Conservation (phyloP, 106 monocot genomes). For the Amphibolis antarctica region DNA sequence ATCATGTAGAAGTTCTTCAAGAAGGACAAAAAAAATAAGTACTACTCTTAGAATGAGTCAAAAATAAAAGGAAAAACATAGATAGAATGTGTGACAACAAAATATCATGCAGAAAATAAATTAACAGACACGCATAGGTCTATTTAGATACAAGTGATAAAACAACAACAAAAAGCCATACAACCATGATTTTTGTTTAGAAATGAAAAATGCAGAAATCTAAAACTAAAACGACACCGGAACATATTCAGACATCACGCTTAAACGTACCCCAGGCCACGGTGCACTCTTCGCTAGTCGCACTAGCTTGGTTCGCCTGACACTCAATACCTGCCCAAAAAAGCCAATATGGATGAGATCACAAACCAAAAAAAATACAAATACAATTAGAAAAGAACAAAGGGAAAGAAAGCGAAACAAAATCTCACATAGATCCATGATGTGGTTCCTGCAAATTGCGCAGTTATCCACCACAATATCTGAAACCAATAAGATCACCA, state of each 20-base stretch:
- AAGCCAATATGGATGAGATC: background rate
- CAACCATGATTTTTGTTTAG: background rate
- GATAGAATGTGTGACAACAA: too few species aligned
- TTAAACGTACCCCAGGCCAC: conserved; percentile 73
- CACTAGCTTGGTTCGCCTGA: conserved; percentile 78
- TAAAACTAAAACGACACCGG: background rate
- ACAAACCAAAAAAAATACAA: too few species aligned
- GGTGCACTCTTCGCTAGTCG: conserved; percentile 84
- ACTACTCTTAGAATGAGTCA: too few species aligned
- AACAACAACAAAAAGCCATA: background rate
- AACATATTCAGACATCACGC: background rate
- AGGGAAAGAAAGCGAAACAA: background rate
- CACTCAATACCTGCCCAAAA: conserved; percentile 65
- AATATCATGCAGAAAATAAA: too few species aligned
- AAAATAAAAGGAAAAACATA: too few species aligned
- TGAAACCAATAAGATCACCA: conserved; percentile 4
- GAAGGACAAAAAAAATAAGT: too few species aligned
- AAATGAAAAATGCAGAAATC: background rate
- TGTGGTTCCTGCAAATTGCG: conserved; percentile 83
- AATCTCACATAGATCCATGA: conserved; percentile 90
- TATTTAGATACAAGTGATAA: background rate
- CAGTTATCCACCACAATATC: conserved; percentile 78
- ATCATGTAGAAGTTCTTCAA: too few species aligned
- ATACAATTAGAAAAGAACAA: too few species aligned
- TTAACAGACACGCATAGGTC: too few species aligned